Base-by-base conservation (phyloP, 108 stramenopile genomes). In the Skeletonema tropicum region DNA sequence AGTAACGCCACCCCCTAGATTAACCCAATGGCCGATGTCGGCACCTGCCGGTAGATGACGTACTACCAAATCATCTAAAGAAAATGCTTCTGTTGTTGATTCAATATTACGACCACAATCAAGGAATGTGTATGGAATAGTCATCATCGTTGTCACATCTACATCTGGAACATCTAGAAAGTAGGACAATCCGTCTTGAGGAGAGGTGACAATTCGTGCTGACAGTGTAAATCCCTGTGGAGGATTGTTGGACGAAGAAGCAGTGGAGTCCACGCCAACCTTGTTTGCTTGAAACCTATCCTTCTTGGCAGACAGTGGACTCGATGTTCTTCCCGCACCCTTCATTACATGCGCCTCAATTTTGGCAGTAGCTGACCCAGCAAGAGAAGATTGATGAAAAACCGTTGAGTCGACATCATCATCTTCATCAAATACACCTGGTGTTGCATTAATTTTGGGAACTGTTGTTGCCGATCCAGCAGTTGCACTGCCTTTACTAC, bases 141-240 rank as follows among this genome's bases (percentile, higher is more conserved):
- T 70, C 68, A 73, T 70, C 73, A 70, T 65, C 73, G 67, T 57
- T 3, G 77, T 36, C 19, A 55, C 10, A 19, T 73, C 48, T 42
- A 33, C 60, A 17, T 46, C 38, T 1, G 71, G 64, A n/a, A 52
- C 36, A 65, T 83, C 82, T 5, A 79, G 64, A 57, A 79, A 83
- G 60, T 79, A 79, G 5, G 82, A 74, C 3, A 83, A 73, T 48
- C 82, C 82, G 57, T 83, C 82, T 3, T 73, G 70, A n/a, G 82
- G 78, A 4, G 77, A 79, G 25, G 82, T 83, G 38, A 79, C 73
- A 32, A 83, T 48, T 14, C 78, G 74, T 21, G 67, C 78, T 1
- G 82, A 33, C 1, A 83, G 48, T 5, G 25, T 73, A 61, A 79
- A 83, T 12, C 82, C 82, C 33, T 79, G 78, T 2, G 82, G 82